phyloP scores from a whole-genome alignment of 768 basidiomycete species.

The Tubosaeta sp. region DNA sequence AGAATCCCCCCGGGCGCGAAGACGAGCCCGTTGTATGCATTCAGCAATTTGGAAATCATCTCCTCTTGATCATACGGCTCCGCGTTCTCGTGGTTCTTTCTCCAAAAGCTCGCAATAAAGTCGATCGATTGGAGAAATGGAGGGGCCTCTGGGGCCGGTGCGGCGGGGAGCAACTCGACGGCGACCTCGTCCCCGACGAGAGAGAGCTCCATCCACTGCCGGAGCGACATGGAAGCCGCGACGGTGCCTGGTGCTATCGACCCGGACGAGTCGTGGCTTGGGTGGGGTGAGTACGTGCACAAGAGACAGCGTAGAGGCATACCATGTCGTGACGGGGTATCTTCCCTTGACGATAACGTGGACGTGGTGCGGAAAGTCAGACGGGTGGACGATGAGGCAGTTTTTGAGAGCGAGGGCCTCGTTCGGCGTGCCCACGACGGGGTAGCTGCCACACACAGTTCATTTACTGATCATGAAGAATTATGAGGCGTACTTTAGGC shows the following conservation, averaged over 20 bases:
- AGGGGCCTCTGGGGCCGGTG: conserved; percentile 49
- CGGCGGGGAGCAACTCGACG: conserved; percentile 52
- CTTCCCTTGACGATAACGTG: conserved; percentile 74
- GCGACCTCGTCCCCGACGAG: conserved; percentile 70
- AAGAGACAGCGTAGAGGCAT: conserved; percentile 18
- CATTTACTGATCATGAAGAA: not conserved
- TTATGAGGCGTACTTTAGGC: conserved; percentile 19
- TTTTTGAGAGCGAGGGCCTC: conserved; percentile 74
- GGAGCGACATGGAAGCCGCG: conserved; percentile 72
- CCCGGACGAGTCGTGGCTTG: conserved; percentile 75
- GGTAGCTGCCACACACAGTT: conserved; percentile 36
- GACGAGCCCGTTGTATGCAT: conserved; percentile 68
- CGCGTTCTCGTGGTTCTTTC: conserved; percentile 47
- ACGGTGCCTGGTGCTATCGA: conserved; percentile 65
- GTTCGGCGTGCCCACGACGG: conserved; percentile 58
- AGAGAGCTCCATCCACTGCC: conserved; percentile 89
- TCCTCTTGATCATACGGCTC: conserved; percentile 88
- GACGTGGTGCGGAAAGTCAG: conserved; percentile 67
- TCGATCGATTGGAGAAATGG: conserved; percentile 76
- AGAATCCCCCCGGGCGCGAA: conserved; percentile 67
- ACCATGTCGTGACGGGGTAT: conserved; percentile 76
- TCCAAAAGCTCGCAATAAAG: conserved; percentile 68
- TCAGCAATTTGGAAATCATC: conserved; percentile 68
- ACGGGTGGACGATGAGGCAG: conserved; percentile 72
- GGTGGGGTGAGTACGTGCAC: conserved; percentile 26